Evolutionary conservation across 192 early-diverging fungal genomes (phyloP), one percentile per base, ranked within the genome.

Genomic region (Linderina pennispora): DNA sequence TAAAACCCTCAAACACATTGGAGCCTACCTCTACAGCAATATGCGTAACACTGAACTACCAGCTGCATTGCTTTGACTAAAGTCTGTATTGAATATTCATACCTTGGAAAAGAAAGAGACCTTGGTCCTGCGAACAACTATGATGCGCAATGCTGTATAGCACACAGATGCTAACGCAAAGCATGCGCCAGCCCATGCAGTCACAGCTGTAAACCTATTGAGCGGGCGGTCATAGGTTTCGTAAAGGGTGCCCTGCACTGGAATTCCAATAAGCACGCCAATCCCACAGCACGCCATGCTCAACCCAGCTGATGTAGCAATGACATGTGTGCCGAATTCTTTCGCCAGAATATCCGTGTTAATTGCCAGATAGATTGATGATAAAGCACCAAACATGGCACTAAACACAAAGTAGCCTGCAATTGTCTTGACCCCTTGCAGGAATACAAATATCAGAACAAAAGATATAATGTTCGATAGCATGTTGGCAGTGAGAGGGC

Each of bases 211-310:
- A 23, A 53, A 44, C 13, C 21, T 18, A 3, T 25, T 15, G 10
- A 15, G 8, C 14, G 35, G 17, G 6, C 40, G 40, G 22, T 53
- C 50, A 43, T 21, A 53, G 19, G 18, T 32, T 11, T 53, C 50
- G 17, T 53, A 53, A 3, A 53, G 41, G 18, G 40, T 34, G 4
- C 50, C 50, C 19, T 53, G 50, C 3, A 25, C 31, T 4, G 50
- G 50, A n/a, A 43, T 53, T 5, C 50, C 50, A 36, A 53, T 35
- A 4, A 53, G 41, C 4, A 53, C 50, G 8, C 50, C 50, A 2
- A 53, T 8, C 19, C 50, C 50, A 23, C 50, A 53, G 23, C 50
- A 53, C 7, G 50, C 50, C 50, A 53, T 53, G 24, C 50, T 53
- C 40, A 53, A 23, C 22, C 50, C 50, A 23, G 43, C 42, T 9